Base-by-base conservation (phyloP, 2,329 filamentous ascomycete genomes). In the Dothiorella sarmentorum region DNA sequence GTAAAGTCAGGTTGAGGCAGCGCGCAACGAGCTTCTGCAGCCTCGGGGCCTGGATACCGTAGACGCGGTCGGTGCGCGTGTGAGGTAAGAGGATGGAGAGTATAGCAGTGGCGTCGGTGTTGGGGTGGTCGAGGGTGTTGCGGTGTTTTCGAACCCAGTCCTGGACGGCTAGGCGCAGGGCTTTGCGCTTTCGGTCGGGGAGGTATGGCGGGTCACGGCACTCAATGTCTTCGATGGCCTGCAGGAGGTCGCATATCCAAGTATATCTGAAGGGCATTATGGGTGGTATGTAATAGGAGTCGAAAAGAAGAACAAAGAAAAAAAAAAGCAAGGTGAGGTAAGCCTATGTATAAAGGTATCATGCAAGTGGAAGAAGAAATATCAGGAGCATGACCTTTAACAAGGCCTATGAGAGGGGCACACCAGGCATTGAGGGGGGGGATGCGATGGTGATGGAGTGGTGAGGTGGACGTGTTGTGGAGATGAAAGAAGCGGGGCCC, bases 21-120 rank as follows among this genome's bases (percentile, higher is more conserved):
- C 85, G 82, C 3, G 80, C 82, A 15, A 96, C 79, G n/a, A 90
- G 82, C 53, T 80, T 83, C 58, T 86, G 82, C 0, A 96, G 77
- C 0, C 76, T 79, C 7, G 75, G 68, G 27, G 83, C 76, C 66
- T 89, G 84, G 1, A 96, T 78, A 35, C 80, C 82, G 69, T 92
- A 96, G 2, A 93, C 88, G 26, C 90, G 83, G 68, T 96, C 91
- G 2, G 85, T 86, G 56, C 91, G 81, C 63, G 82, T 85, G 62
- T 91, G 86, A 0, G 91, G 90, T 0, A 95, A 81, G 0, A 97
- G 73, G 2, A 87, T 86, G 1, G 89, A 92, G 0, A 96, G 76
- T 1, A 96, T 74, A 2, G 89, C 87, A 1, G 83, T 75, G 1
- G 80, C 76, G 65, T 86, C 76, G 1, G 82, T 83, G 26, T 81